Conservation (phyloP, 2,329 filamentous ascomycete genomes). For the Arachnomyces sp. region DNA sequence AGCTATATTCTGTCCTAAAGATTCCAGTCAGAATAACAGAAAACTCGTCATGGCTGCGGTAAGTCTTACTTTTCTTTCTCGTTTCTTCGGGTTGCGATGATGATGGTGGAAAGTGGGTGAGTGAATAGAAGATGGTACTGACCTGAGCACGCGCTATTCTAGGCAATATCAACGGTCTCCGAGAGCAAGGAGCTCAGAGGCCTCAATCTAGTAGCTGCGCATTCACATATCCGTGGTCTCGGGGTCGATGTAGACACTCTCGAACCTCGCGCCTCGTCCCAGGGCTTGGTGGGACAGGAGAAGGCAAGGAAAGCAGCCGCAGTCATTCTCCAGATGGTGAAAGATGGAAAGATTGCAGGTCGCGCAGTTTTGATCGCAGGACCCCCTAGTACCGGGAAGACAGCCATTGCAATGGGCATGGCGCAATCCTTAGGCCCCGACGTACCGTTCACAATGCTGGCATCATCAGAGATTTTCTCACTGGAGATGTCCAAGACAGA, state of each 20-base stretch:
- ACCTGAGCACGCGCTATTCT: background rate
- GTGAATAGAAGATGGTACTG: background rate
- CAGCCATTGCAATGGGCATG: conserved; percentile 98
- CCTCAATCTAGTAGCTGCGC: conserved; percentile 93
- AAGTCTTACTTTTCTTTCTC: conserved; percentile 13
- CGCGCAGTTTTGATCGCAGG: conserved; percentile 90
- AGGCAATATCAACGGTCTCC: conserved; percentile 73
- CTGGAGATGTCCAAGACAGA: conserved; percentile 99
- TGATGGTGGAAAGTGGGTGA: background rate
- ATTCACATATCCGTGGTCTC: conserved; percentile 94
- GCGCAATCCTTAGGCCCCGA: conserved; percentile 88
- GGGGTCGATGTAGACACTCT: conserved; percentile 88
- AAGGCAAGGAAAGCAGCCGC: conserved; percentile 95
- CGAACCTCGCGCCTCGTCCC: conserved; percentile 74
- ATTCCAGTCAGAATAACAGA: background rate
- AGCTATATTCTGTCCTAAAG: background rate
- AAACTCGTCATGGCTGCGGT: conserved; percentile 30
- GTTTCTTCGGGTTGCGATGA: background rate
- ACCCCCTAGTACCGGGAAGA: conserved; percentile 94
- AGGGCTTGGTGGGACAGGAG: conserved; percentile 91
- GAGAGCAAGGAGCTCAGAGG: conserved; percentile 94
- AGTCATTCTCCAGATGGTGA: conserved; percentile 96
- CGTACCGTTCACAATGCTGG: conserved; percentile 92
- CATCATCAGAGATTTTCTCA: conserved; percentile 95
- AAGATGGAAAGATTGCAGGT: conserved; percentile 96